Base-by-base conservation (phyloP, 768 basidiomycete genomes). In the Polyporus arcularius region DNA sequence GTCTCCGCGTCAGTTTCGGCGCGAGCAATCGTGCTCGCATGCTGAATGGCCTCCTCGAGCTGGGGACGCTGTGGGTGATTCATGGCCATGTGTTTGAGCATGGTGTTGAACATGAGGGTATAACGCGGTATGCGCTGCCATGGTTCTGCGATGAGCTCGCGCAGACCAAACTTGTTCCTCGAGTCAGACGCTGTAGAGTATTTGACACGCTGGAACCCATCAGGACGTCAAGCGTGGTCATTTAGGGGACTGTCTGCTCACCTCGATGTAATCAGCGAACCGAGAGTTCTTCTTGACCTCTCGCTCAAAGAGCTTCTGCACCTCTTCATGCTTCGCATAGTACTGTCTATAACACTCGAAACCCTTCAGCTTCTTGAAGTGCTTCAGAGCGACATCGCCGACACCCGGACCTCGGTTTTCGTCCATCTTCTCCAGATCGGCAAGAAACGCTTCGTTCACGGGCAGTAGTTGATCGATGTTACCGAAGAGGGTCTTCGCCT, bases 71-170 rank as follows among this genome's bases (percentile, higher is more conserved):
- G 93, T 2, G 85, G 81, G 68, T 97, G 93, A 50, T 81, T 79
- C 0, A 83, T 83, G 14, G 84, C 81, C 90, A 98, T 92, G 68
- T 91, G 83, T 74, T 95, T 94, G 69, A 96, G 78, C 89, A 98
- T 98, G 5, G 83, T 91, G 60, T 92, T 89, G 74, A 96, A 93
- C 65, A 98, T 81, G 28, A 98, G 79, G 1, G 94, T 96, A 74
- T 98, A 98, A 65, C 96, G 82, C 4, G 96, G 95, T 68, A 98
- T 94, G 38, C 96, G 87, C 70, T 98, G 96, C 5, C 97, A 93
- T 15, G 96, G 96, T 66, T 98, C 96, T 88, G 96, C 96, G 21
- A 98, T 81, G 51, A 97, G 83, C 71, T 96, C 95, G 30, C 95
- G 84, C 56, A 98, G 79, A 46, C 92, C 94, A 57, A 96, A 84